Base-by-base conservation (phyloP, 306 rosid genomes). In the Cucurbita ficifolia region DNA sequence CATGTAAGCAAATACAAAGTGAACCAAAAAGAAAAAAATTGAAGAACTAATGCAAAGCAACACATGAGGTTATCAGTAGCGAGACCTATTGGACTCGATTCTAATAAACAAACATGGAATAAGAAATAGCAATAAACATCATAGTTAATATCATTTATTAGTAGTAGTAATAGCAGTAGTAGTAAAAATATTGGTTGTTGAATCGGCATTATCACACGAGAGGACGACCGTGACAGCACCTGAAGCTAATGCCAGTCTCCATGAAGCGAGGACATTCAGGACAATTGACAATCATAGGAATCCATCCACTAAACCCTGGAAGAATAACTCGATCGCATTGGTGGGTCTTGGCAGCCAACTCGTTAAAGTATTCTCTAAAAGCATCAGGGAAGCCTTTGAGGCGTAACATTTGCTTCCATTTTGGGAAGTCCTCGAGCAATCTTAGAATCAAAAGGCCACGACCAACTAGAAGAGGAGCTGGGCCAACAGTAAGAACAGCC, bases 251-350 rank as follows among this genome's bases (percentile, higher is more conserved):
- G 12, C 72, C 54, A 22, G 54, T 67, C 72, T 67, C 72, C 72
- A 67, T 67, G 54, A 67, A 67, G 7, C 54, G 72, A 45, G 72
- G 72, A 13, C 72, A 67, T 43, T 67, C 90, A 0, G 87, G 87
- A 84, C 86, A 2, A 67, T 75, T 67, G 2, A 67, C 54, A 5
- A 10, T 22, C 72, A 67, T 43, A 2, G 72, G 72, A 67, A 67
- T 67, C 77, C 83, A 82, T 40, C 88, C 86, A 6, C 73, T 78
- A 11, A 67, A 67, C 5, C 72, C 72, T 0, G 72, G 72, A 67
- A 67, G 72, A 42, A 43, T 43, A 2, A 67, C 72, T 45, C 18
- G 10, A 21, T 67, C 72, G 3, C 72, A 67, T 43, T 45, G 54
- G 6, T 67, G 55, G 3, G 0, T 12, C 36, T 50, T 83, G 3